Evolutionary conservation across 1,139 yeast genomes (phyloP).

Genomic region (Saccharomyces hybrid): DNA sequence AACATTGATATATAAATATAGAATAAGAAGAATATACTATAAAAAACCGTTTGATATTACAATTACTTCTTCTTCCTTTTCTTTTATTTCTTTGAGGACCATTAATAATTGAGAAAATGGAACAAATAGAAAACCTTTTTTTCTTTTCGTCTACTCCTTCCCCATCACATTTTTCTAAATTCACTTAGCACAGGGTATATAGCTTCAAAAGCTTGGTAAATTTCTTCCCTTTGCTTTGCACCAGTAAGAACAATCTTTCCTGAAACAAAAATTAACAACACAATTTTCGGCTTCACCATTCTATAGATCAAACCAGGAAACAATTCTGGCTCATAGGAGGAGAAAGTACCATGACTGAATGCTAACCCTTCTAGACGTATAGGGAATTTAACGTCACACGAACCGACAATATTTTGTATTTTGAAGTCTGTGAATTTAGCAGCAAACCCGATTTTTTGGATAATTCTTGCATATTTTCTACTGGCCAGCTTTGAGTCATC

Average conservation of each 20-base stretch:
- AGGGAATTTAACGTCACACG: conserved; percentile 96
- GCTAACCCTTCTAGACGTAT: conserved; percentile 96
- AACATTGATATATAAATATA: conserved; percentile 3
- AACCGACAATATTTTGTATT: conserved; percentile 97
- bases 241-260: conserved; percentile 98
- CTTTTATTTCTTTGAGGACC: conserved; percentile 2
- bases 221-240: conserved; percentile 98
- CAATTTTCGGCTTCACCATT: conserved; percentile 99
- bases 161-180: conserved; percentile 60
- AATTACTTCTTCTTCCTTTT: conserved; percentile 3
- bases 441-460: conserved; percentile 94
- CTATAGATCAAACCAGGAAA: conserved; percentile 98
- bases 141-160: not conserved
- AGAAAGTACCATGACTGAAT: conserved; percentile 97
- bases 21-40: not conserved
- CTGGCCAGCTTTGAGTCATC: conserved; percentile 97
- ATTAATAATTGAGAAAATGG: not conserved
- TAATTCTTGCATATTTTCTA: conserved; percentile 94
- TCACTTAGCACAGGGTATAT: conserved; percentile 97
- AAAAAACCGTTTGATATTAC: not conserved
- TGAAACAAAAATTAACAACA: conserved; percentile 85
- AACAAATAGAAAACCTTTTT: not conserved
- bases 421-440: conserved; percentile 95
- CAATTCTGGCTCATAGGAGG: conserved; percentile 95
- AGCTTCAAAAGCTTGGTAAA: conserved; percentile 95